Base-by-base conservation (phyloP, 139 green algal genomes). In the Chlorella vulgaris region DNA sequence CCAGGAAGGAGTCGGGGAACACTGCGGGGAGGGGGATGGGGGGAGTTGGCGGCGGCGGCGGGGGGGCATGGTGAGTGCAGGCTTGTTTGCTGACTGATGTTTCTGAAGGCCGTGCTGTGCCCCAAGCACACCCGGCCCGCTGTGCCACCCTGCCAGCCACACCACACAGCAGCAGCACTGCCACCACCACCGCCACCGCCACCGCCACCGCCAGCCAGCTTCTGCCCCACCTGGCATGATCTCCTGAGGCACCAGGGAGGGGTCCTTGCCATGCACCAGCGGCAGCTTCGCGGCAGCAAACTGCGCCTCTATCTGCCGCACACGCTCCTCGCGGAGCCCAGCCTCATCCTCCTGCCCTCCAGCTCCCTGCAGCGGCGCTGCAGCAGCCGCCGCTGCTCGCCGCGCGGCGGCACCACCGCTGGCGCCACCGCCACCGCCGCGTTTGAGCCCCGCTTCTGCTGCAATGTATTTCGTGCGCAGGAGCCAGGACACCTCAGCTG, bases 401-500 rank as follows among this genome's bases (percentile, higher is more conserved):
- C n/a, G n/a, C n/a, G 78, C 40, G 15, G 19, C 69, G 21, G n/a
- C 50, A 42, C 47, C 31, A 26, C 7, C 42, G n/a, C 26, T 31
- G 26, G 28, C 29, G n/a, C 26, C 35, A 15, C 28, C 36, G 2
- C 18, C 38, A 0, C 58, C 62, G 22, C 42, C 21, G 26, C 75
- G 75, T 39, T 31, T n/a, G 31, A 65, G 43, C 19, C 63, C 76
- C 33, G 63, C 62, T 31, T 60, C 76, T 35, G 62, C 78, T 51
- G 83, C 84, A 39, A 94, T 90, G 86, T 94, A 94, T 18, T 87
- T 92, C 26, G 90, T 94, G 73, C 87, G 82, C 84, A 94, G 89
- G 7, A 94, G 84, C 90, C 90, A 94, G 24, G 89, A 89, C 26
- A 91, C 79, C 70, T 91, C 84, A 0, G 69, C 67, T 3, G 60